A percentile compares a stretch with the other conserved stretches of the same genome.
Evolutionary conservation across 176 grass and related monocot genomes (phyloP).

Genomic region (Ensete ventricosum): DNA sequence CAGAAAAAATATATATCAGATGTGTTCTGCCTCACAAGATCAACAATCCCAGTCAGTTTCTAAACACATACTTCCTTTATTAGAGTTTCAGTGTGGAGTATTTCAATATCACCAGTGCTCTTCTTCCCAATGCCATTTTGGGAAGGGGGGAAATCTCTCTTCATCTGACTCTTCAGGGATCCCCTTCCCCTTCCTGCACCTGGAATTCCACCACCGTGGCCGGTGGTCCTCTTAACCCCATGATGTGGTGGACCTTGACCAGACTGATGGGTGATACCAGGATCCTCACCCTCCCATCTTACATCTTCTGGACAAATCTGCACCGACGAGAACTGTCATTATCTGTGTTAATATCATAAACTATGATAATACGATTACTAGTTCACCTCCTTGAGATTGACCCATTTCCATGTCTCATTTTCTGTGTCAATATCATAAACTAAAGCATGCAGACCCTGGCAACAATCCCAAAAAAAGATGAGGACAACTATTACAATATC

Average conservation of each 20-base stretch:
- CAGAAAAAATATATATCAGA: not conserved
- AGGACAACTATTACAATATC: not conserved
- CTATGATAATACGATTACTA: not conserved
- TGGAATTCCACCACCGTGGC: not conserved
- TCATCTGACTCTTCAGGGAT: not conserved
- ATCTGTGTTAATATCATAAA: not conserved
- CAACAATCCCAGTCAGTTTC: not conserved
- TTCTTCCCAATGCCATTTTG: not conserved
- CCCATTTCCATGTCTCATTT: slow-evolving; percentile 11
- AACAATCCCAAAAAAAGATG: not conserved
- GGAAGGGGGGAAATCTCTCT: not conserved
- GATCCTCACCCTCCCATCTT: not conserved
- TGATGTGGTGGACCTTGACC: not conserved
- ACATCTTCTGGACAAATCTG: slow-evolving; percentile 3
- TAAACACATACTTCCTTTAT: slow-evolving; percentile 33
- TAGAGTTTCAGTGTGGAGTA: not conserved
- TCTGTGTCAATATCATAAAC: not conserved
- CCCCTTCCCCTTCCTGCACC: not conserved
- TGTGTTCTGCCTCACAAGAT: too few species aligned
- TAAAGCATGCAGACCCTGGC: slow-evolving; percentile 5
- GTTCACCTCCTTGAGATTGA: slow-evolving; percentile 12
- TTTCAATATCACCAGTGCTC: not conserved
- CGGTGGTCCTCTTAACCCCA: not conserved
- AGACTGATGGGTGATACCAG: not conserved
- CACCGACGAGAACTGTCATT: not conserved